Conservation (phyloP, 2,329 filamentous ascomycete genomes). For the Penicillium sp. region DNA sequence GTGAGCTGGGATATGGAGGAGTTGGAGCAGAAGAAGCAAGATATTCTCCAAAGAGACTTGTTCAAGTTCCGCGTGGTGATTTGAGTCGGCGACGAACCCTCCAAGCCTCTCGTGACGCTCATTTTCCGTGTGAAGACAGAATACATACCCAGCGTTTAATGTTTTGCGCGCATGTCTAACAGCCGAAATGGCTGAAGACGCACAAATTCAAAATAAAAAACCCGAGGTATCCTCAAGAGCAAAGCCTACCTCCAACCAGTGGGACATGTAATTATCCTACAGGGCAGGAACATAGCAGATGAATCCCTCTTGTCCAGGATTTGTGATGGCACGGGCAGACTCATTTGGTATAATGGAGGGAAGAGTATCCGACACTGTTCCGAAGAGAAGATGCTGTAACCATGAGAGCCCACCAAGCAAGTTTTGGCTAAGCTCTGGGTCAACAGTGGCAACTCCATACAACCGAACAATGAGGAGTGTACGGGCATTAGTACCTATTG, state of each 20-base stretch:
- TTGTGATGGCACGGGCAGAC: too few species aligned
- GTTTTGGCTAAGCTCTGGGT: not conserved
- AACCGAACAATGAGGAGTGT: not conserved
- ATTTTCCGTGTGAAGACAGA: too few species aligned
- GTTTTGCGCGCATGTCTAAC: too few species aligned
- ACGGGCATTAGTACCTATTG: not conserved
- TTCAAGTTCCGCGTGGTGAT: constrained; percentile 10
- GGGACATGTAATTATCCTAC: not conserved
- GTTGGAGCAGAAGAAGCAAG: constrained; percentile 43
- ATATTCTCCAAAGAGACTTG: constrained; percentile 38
- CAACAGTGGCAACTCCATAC: not conserved
- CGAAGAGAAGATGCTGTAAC: not conserved
- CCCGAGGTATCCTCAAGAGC: not conserved
- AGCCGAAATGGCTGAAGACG: not conserved
- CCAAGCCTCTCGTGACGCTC: too few species aligned
- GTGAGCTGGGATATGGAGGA: constrained; percentile 54
- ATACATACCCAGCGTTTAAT: too few species aligned
- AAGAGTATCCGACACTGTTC: too few species aligned
- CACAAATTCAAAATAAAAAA: not conserved
- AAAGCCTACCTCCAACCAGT: not conserved
- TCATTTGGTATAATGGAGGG: too few species aligned
- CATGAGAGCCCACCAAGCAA: not conserved
- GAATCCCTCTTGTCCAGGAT: too few species aligned
- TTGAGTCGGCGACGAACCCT: too few species aligned
- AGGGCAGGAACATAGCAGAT: not conserved